These are phyloP conservation scores for Collybiopsis luxurians DNA, from an alignment of 768 basidiomycete species.

Conservation along the genomic window DNA sequence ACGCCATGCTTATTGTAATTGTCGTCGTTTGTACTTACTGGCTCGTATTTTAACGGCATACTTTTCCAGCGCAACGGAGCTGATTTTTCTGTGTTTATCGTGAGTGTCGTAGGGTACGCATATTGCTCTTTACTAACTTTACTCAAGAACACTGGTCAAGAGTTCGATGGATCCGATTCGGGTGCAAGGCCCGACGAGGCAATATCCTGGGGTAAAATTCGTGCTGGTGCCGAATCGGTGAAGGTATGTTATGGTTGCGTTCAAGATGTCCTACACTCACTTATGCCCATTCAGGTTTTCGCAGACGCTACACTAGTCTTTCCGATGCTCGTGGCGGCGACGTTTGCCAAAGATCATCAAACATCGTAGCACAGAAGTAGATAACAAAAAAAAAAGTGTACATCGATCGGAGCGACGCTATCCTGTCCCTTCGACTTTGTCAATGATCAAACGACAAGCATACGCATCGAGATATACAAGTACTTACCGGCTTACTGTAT, in stretches of 20 bases:
- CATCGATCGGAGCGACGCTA: background rate
- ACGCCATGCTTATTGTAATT: constrained; percentile 95
- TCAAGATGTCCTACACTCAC: background rate
- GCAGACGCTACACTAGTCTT: constrained; percentile 98
- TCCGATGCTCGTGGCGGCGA: constrained; percentile 92
- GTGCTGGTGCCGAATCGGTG: constrained; percentile 77
- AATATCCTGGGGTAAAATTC: constrained; percentile 98
- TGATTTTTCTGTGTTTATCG: constrained; percentile 95
- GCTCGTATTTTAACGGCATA: constrained; percentile 6
- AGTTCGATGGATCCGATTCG: constrained; percentile 98
- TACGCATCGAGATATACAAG: background rate
- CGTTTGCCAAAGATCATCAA: constrained; percentile 62
- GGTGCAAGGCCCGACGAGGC: constrained; percentile 98
- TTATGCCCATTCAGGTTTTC: constrained; percentile 54
- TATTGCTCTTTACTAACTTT: background rate
- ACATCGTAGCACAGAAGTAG: background rate
- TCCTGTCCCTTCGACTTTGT: background rate
- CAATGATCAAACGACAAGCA: background rate
- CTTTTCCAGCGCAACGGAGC: constrained; percentile 88
- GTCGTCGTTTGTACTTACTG: constrained; percentile 1
- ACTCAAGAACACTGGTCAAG: constrained; percentile 92
- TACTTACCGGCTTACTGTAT: constrained; percentile 41
- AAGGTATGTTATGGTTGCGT: constrained; percentile 50
- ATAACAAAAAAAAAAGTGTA: background rate
- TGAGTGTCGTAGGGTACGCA: constrained; percentile 30